Evolutionary conservation across 1,284 basidiomycete species (phyloP).

Genomic region (Ustilago shanxiensis): DNA sequence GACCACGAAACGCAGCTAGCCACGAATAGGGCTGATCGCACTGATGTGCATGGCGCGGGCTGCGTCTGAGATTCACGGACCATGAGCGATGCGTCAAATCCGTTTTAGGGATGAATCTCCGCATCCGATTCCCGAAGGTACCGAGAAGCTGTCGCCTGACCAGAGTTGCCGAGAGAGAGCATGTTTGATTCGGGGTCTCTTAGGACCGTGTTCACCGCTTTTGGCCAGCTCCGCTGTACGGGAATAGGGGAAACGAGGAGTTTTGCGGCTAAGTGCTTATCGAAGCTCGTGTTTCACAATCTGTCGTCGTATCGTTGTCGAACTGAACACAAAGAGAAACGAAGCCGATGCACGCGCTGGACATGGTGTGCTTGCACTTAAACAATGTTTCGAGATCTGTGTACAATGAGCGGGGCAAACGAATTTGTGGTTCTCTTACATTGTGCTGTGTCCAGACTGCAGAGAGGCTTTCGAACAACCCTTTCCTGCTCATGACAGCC

Average conservation of each 20-base stretch:
- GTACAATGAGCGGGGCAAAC: too few relatives aligned
- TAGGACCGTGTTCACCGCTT: constrained; percentile 24
- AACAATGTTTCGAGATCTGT: too few relatives aligned
- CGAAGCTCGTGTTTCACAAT: not conserved
- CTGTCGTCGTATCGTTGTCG: not conserved
- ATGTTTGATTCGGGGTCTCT: not conserved
- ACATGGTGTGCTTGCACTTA: too few relatives aligned
- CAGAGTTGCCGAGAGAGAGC: not conserved
- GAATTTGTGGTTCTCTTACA: too few relatives aligned
- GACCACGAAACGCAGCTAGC: too few relatives aligned
- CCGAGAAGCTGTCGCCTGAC: not conserved
- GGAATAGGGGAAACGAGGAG: not conserved
- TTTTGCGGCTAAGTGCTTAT: not conserved
- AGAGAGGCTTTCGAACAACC: too few relatives aligned
- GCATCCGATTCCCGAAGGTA: not conserved
- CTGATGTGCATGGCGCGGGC: not conserved
- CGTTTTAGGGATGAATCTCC: too few relatives aligned
- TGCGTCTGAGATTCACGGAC: too few relatives aligned
- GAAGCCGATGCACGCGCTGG: too few relatives aligned
- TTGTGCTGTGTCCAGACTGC: too few relatives aligned
- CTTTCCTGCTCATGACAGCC: too few relatives aligned
- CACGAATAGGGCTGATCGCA: not conserved
- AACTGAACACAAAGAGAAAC: not conserved
- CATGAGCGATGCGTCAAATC: too few relatives aligned
- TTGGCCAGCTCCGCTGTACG: constrained; percentile 8